Base-by-base conservation (phyloP, 1,139 yeast species). In the Spathaspora jeffriesii region DNA sequence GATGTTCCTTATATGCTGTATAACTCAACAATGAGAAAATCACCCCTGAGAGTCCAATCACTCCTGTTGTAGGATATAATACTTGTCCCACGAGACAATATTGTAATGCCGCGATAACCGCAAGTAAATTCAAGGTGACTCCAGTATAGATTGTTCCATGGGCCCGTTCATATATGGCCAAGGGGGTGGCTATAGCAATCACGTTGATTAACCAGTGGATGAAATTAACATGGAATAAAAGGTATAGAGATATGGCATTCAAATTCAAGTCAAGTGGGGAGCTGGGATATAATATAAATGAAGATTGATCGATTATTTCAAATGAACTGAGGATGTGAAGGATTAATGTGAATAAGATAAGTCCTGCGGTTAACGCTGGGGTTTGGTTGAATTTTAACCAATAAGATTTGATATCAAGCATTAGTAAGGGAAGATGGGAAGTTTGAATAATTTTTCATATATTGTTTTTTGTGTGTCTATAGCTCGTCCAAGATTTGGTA, bases 101-200 rank as follows among this genome's bases (percentile, higher is more conserved):
- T 27, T 81, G 79, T 21, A 91, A 61, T 5, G 88, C 97, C 1
- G 93, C 78, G 8, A 82, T 66, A 1, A 86, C 84, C 0, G 96
- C 87, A 48, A 87, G 67, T 23, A 88, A 71, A 63, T 90, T 89
- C 50, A 92, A 71, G 18, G 91, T 85, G 45, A 92, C 75, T 1
- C 96, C 97, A 2, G 97, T 88, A 62, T 88, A 82, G 1, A 92
- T 85, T 0, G 98, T 91, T 9, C 98, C 98, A 57, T 90, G 87
- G 25, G 70, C 65, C 46, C 75, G 71, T 68, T 92, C 98, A 65
- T 85, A 91, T 46, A 78, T 73, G 27, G 88, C 70, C 60, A 91
- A 68, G 5, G 92, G 90, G 0, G 82, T 68, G 45, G 75, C 67
- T 42, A 90, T 62, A 0, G 86, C 79, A 40, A 82, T 52, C n/a